These are phyloP conservation scores for Pachyrhizus erosus DNA, from an alignment of 306 rosid genomes.

Conservation along the genomic window DNA sequence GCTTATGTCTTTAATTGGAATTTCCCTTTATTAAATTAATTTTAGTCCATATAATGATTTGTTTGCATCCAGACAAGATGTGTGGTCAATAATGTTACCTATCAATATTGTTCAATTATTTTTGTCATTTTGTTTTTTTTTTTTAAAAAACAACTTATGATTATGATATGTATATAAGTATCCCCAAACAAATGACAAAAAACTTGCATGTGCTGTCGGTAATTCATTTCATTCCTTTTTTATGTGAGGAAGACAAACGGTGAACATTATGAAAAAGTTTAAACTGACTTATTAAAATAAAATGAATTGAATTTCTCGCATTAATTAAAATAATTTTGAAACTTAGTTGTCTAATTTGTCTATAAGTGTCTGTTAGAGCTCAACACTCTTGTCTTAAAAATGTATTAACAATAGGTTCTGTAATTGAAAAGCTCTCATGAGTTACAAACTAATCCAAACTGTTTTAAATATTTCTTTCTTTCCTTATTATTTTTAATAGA, in stretches of 20 bases:
- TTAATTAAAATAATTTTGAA: neutral
- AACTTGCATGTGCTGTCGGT: neutral
- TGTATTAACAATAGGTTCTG: neutral
- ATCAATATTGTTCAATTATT: constrained; percentile 18
- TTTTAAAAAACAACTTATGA: neutral
- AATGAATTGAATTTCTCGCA: neutral
- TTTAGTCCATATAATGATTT: neutral
- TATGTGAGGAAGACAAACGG: neutral
- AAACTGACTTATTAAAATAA: neutral
- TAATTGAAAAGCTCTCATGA: no score
- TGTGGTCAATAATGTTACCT: neutral
- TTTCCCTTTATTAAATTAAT: neutral
- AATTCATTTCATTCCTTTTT: neutral
- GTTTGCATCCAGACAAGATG: neutral
- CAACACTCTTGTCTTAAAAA: neutral
- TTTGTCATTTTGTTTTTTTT: neutral
- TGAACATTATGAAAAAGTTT: neutral
- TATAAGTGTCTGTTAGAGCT: neutral
- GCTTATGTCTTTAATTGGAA: neutral
- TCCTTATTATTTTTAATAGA: neutral
- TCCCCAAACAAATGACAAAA: neutral
- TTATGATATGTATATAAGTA: neutral
- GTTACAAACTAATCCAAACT: neutral
- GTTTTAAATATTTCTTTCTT: neutral
- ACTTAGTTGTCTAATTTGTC: neutral